phyloP scores from a whole-genome alignment of 1,284 basidiomycete species.

The Trichosporon coremiiforme region DNA sequence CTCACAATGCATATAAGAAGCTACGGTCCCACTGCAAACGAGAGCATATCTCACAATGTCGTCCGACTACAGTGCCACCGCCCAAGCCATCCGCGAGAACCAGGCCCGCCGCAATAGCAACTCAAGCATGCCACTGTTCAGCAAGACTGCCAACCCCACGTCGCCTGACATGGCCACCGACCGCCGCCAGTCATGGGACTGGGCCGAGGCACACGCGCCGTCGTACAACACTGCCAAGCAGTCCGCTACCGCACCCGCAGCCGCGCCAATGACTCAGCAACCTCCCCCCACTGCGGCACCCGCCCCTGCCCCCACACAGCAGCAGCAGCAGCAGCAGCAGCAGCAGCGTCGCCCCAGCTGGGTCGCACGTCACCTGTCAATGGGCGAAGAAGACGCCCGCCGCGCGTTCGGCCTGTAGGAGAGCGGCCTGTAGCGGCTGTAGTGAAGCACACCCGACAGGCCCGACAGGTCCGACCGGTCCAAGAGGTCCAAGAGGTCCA shows the following conservation, averaged over 20 bases:
- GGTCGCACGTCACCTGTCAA: neutral
- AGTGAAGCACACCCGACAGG: no score
- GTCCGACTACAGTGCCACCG: slow-evolving; percentile 4
- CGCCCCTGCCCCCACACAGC: neutral
- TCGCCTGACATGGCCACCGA: neutral
- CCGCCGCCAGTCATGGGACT: slow-evolving; percentile 5
- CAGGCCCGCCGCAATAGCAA: slow-evolving; percentile 5
- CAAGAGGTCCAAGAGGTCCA: neutral
- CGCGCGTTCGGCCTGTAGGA: slow-evolving; percentile 1
- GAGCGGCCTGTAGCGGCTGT: no score
- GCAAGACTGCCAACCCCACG: neutral
- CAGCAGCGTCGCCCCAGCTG: slow-evolving; percentile 2
- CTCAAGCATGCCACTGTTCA: neutral
- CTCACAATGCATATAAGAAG: neutral
- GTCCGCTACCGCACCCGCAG: neutral
- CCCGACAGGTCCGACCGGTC: neutral
- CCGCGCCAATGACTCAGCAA: neutral
- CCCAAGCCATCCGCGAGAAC: slow-evolving; percentile 6
- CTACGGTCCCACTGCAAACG: no score
- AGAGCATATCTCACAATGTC: no score
- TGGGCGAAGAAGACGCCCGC: slow-evolving; percentile 3
- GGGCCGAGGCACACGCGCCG: slow-evolving; percentile 1
- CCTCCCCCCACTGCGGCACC: neutral
- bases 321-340: no score
- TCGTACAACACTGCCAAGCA: neutral